Evolutionary conservation across 2,329 filamentous ascomycete genomes (phyloP), one percentile per base, ranked within the genome.

Genomic region (Niveomyces coronatus): DNA sequence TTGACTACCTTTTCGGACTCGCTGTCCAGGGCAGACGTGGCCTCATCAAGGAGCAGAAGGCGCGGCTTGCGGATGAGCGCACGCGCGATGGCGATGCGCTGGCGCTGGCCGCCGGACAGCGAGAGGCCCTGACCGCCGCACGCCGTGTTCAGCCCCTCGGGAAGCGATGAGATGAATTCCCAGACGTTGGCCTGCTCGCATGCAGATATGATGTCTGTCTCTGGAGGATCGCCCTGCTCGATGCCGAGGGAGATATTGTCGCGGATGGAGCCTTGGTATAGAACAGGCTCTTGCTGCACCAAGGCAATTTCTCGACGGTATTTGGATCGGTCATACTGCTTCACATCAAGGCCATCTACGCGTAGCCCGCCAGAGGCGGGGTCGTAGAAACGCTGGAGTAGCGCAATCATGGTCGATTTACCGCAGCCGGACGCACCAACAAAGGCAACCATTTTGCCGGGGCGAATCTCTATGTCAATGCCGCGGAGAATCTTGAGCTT

Each of bases 31-130:
- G 64, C 64, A 15, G 60, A 64, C 0, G 82, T 87, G 1, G 82
- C 82, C 57, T 87, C 82, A 48, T 87, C 82, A 0, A 87, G 63
- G 5, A 87, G 70, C 3, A 87, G 59, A 2, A 87, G 73, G 0
- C 65, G 61, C 0, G 82, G 82, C 35, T 76, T 63, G 31, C 79
- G 74, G 37, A 86, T 67, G 19, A 86, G 76, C 9, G 78, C 78
- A 7, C 82, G 67, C 0, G 82, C 82, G 44, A 87, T 86, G 8
- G 81, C 79, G 23, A 85, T 71, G 16, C 79, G 74, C 53, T 86
- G 82, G 7, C 80, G 65, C 53, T 87, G 81, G 1, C 82, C 82
- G 17, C 82, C 82, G 1, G 78, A 84, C 2, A 87, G 62, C 42
- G 80, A 77, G 14, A 79, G 71, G 0, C 81, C 81, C 34, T 74